phyloP scores from a whole-genome alignment of 176 grass and related monocot genomes.

The Triticum timopheevii region DNA sequence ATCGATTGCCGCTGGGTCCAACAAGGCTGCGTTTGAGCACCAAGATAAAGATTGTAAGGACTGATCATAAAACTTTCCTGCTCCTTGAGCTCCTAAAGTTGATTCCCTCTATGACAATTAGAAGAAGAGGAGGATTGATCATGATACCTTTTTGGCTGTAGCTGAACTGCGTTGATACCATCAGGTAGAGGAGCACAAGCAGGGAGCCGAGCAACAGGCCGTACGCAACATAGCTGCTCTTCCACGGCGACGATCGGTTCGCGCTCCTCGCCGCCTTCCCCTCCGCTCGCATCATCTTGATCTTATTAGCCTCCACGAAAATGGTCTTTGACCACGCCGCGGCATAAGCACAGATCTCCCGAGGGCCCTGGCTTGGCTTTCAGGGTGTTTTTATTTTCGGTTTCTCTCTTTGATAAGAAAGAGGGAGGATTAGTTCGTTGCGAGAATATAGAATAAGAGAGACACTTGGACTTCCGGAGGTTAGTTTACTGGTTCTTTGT shows the following conservation, averaged over 20 bases:
- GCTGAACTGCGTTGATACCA: constrained; percentile 27
- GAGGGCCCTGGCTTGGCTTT: background rate
- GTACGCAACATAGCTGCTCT: constrained; percentile 38
- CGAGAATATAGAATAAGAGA: background rate
- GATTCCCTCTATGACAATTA: background rate
- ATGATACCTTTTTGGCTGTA: constrained; percentile 39
- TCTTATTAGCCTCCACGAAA: background rate
- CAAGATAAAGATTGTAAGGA: background rate
- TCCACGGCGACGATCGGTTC: constrained; percentile 16
- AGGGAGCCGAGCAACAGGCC: constrained; percentile 40
- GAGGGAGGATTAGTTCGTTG: background rate
- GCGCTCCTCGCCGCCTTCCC: constrained; percentile 24
- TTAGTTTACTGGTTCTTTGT: background rate
- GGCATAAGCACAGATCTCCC: constrained; percentile 15
- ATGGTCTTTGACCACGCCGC: background rate
- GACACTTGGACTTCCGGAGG: background rate
- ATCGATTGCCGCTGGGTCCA: background rate
- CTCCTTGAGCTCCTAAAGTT: background rate
- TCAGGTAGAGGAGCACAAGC: constrained; percentile 41
- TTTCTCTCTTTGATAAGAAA: background rate
- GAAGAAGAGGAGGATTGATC: background rate
- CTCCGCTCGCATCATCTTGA: constrained; percentile 35
- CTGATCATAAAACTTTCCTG: background rate
- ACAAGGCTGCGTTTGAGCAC: constrained; percentile 3
- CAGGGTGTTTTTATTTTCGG: background rate